phyloP scores from a whole-genome alignment of 495 filamentous ascomycete species.

The Neurospora terricola region DNA sequence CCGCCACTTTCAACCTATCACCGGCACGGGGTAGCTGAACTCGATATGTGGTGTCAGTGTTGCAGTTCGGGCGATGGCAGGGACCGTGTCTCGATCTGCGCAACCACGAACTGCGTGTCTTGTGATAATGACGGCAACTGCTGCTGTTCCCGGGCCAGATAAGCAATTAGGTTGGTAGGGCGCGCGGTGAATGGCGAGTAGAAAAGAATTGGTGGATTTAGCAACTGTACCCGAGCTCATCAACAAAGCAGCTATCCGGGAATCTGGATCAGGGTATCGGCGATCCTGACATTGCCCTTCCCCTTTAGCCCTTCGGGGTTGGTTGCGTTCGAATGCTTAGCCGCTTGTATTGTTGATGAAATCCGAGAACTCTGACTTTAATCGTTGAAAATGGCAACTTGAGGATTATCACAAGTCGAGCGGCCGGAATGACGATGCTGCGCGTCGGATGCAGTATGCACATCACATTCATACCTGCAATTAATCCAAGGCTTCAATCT shows the following conservation, averaged over 20 bases:
- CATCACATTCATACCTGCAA: background rate
- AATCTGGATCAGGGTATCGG: background rate
- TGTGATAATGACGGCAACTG: slow-evolving; percentile 5
- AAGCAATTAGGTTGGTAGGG: background rate
- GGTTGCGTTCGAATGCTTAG: background rate
- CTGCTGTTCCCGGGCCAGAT: background rate
- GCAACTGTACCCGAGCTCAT: background rate
- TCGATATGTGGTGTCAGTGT: slow-evolving; percentile 4
- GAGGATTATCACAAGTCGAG: background rate
- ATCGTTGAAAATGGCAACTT: background rate
- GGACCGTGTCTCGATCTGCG: slow-evolving; percentile 18
- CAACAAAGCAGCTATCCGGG: background rate
- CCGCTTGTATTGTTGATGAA: background rate
- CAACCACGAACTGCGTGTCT: slow-evolving; percentile 5
- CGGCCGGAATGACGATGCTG: background rate
- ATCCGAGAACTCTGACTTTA: background rate
- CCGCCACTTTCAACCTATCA: background rate
- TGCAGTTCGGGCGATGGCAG: slow-evolving; percentile 20
- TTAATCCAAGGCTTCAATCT: background rate
- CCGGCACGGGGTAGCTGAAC: background rate
- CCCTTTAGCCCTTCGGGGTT: background rate
- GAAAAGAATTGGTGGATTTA: background rate
- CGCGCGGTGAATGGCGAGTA: background rate
- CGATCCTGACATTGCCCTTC: background rate
- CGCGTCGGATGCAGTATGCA: background rate